phyloP scores from a whole-genome alignment of 768 basidiomycete genomes.

The Leucosporidium scottii region DNA sequence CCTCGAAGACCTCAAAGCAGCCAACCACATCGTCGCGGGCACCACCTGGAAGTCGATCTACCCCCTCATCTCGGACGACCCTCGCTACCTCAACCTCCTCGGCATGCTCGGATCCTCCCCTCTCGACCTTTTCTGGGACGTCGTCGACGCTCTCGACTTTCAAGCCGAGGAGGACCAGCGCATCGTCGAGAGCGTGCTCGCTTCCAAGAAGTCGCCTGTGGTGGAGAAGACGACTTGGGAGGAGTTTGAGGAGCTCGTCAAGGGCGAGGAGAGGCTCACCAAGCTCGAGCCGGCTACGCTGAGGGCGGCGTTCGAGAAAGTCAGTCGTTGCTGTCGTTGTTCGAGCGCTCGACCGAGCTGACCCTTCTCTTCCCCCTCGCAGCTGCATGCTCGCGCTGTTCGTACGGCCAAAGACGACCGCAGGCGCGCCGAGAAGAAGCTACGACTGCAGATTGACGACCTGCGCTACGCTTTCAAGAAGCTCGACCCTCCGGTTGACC shows the following conservation, averaged over 20 bases:
- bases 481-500: conserved; percentile 69
- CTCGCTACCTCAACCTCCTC: conserved; percentile 77
- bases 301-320: conserved; percentile 56
- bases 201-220: conserved; percentile 34
- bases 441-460: conserved; percentile 86
- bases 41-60: conserved; percentile 90
- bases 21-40: conserved; percentile 65
- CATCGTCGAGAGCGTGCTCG: conserved; percentile 48
- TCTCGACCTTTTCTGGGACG: conserved; percentile 92
- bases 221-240: conserved; percentile 37
- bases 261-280: conserved; percentile 50
- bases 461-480: conserved; percentile 92
- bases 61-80: conserved; percentile 64
- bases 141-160: conserved; percentile 78
- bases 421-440: conserved; percentile 67
- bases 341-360: conserved; percentile 33
- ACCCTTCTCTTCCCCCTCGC: conserved; percentile 3
- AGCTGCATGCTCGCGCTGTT: conserved; percentile 66
- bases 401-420: conserved; percentile 78
- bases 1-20: conserved; percentile 59
- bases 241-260: conserved; percentile 39
- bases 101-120: conserved; percentile 89
- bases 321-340: conserved; percentile 38
- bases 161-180: conserved; percentile 70
- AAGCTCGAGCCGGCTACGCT: conserved; percentile 53